Base-by-base conservation (phyloP, 2,329 filamentous ascomycete species). In the Eurotiales sp. region DNA sequence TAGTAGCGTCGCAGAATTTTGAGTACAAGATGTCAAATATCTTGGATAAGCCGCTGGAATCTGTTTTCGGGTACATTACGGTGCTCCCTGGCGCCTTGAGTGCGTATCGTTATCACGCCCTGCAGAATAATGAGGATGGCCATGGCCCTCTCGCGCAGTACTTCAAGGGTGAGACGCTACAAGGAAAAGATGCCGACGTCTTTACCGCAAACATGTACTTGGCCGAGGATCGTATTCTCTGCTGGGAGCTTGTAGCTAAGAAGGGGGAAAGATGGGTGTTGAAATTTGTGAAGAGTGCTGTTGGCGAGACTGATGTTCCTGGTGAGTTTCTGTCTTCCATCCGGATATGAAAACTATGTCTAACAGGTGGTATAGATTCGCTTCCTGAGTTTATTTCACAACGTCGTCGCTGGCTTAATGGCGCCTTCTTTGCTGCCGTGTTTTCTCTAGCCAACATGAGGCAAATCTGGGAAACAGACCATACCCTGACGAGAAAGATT, bases 11-110 rank as follows among this genome's bases (percentile, higher is more conserved):
- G 41, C 93, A 99, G 64, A 99, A 99, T 68, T 99, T 99, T 60
- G 93, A 99, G 75, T 99, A 99, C 77, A 99, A 99, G 72, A 96
- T 99, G 90, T 96, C 90, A 36, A 99, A 99, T 63, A 99, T 99
- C 62, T 78, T 99, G 22, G 93, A 99, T 68, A 99, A 99, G 70
- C 93, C 93, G 0, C 77, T 99, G 2, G 93, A 99, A 69, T 96
- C 90, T 0, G 92, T 96, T 0, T 99, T 99, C 68, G 93, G 93
- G 2, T 99, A 97, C 67, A 99, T 99, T 60, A 97, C 92, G 5
- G 93, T 99, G 60, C 75, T 99, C 58, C 95, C 93, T 0, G 95
- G 93, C 70, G 93, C 93, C 0, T 80, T 99, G 47, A 95, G 89
- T 66, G 93, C 93, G 1, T 99, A 99, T 68, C 83, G 95, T 37